Base-by-base conservation (phyloP, 768 basidiomycete species). In the Trametes elegans region DNA sequence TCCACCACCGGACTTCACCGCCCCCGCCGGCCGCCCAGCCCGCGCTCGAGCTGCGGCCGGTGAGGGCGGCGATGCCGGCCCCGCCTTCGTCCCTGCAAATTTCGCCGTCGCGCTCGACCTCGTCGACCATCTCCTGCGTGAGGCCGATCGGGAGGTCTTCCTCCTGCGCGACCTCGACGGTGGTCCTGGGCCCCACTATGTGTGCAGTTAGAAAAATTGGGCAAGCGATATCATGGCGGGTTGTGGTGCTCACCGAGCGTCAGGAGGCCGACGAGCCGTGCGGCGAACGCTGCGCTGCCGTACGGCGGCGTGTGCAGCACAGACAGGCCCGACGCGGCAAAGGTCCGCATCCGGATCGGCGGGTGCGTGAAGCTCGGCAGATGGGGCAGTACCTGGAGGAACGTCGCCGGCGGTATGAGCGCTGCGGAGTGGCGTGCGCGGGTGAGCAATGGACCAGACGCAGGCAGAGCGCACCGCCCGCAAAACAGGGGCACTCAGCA, bases 251-350 rank as follows among this genome's bases (percentile, higher is more conserved):
- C 46, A 66, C 66, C 61, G 31, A 82, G 72, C 11, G 74, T 65
- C 18, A 96, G 69, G 35, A 79, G 69, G 1, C 79, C 70, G 2
- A 79, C 74, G 2, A 95, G 73, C 9, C 93, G 84, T 2, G 81
- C 73, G 0, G 84, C 72, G 64, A 98, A 94, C 0, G 86, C 79
- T 0, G 76, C 72, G 31, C 79, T 79, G 0, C 86, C 77, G 72
- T 86, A 97, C 1, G 76, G 76, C 3, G 93, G 90, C 1, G 88
- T 91, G 69, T 96, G 91, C 0, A 98, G 76, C 29, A 98, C 91
- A 9, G 76, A 78, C 2, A 97, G 76, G 0, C 89, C 88, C 0
- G 90, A 89, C 7, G 77, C 70, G 2, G 70, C 66, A 65, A 98
- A 88, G 3, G 77, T 79, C 38, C 91, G 83, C 32, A 76, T 74